Base-by-base conservation (phyloP, 805 yeast genomes). In the Yamadazyma ubonensis region DNA sequence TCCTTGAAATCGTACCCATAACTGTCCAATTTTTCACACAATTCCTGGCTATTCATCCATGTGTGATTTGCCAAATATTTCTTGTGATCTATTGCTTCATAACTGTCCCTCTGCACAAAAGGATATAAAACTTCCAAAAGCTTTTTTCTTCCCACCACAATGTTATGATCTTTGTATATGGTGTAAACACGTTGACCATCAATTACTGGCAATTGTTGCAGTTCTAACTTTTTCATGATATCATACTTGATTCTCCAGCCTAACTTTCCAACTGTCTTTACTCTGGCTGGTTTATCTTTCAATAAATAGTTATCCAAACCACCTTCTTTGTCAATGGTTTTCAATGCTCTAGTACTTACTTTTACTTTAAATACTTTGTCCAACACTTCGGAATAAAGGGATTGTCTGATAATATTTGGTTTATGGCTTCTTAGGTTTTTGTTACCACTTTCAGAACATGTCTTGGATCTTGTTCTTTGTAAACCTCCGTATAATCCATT, bases 201-300 rank as follows among this genome's bases (percentile, higher is more conserved):
- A 38, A 59, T 65, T 41, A 69, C 70, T 40, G 64, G 61, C 43
- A 71, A 69, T 45, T 63, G 64, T 41, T 63, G 67, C 37, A 54
- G 50, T 52, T 54, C 71, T 53, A 63, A 55, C 43, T 61, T 59
- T 52, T 63, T 64, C 54, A 91, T 60, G 11, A 93, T 80, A 41
- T 79, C 76, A 60, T 83, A 90, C 55, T 91, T 83, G 50, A 93
- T 71, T 52, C 77, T 78, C 98, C 98, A 93, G 23, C 98, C 99
- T 42, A 77, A 71, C 39, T 90, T 83, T 0, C 99, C 99, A 55
- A 93, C 68, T 59, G 93, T 96, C 68, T 93, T 93, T 49, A 87
- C 72, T 67, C 99, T 76, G 2, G 95, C 95, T 5, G 95, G 71
- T 50, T 85, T 87, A 44, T 89, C 95, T 63, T 93, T 93, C 30